phyloP scores from a whole-genome alignment of 176 grass and related monocot genomes.

The Juncus effusus region DNA sequence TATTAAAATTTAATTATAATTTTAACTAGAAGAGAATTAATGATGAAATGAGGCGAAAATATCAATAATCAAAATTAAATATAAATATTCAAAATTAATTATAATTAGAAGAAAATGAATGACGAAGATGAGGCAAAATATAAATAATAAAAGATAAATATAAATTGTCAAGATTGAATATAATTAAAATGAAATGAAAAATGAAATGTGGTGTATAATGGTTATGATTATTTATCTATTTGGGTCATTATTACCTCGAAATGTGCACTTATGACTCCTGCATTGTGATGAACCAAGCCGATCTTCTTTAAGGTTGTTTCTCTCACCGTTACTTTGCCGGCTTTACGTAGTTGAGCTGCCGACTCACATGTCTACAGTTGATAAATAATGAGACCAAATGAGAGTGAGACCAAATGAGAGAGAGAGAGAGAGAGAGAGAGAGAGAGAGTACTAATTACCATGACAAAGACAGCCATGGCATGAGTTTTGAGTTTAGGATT shows the following conservation, averaged over 20 bases:
- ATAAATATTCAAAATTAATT: background rate
- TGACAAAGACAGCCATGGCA: conserved; percentile 80
- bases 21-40: background rate
- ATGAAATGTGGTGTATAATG: background rate
- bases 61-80: background rate
- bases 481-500: conserved; percentile 95
- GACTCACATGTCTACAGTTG: conserved; percentile 72
- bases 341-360: conserved; percentile 71
- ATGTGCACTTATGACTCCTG: conserved; percentile 55
- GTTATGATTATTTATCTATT: background rate
- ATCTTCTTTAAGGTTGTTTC: conserved; percentile 85
- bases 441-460: conserved; percentile 31
- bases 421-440: background rate
- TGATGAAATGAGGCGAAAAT: background rate
- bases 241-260: conserved; percentile 51
- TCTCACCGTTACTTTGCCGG: conserved; percentile 73
- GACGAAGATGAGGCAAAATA: background rate
- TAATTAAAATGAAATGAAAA: conserved; percentile 5
- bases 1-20: background rate
- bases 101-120: background rate
- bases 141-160: background rate
- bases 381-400: background rate
- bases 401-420: background rate
- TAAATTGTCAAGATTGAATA: background rate
- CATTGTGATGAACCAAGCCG: conserved; percentile 55